A percentile compares a stretch with the other conserved stretches of the same genome.
phyloP scores from a whole-genome alignment of 805 yeast genomes.

The Cyberlindnera mycetangii region DNA sequence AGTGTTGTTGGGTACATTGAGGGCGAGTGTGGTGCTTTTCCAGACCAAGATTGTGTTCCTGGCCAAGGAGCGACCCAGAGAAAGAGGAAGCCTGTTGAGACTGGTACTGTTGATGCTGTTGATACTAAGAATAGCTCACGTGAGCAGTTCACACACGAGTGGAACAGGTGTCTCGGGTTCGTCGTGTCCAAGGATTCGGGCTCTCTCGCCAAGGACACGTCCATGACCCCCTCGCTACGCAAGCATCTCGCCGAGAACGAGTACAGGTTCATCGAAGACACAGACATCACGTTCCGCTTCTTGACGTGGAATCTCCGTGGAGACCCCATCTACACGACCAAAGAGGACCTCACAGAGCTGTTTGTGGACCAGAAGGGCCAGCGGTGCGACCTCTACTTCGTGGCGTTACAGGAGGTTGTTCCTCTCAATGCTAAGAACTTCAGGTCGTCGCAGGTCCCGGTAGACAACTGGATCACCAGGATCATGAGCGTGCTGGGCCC shows the following conservation, averaged over 20 bases:
- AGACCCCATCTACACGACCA: conserved; percentile 22
- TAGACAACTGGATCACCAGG: conserved; percentile 33
- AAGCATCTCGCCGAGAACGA: conserved; percentile 18
- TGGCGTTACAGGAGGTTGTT: conserved; percentile 50
- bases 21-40: neutral
- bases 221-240: conserved; percentile 12
- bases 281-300: conserved; percentile 26
- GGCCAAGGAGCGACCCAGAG: too few relatives aligned
- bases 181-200: conserved; percentile 7
- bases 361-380: neutral
- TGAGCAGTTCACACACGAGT: conserved; percentile 9
- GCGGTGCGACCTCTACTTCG: conserved; percentile 35
- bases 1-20: conserved; percentile 5
- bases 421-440: conserved; percentile 41
- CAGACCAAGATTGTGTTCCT: too few relatives aligned
- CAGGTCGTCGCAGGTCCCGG: conserved; percentile 33
- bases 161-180: conserved; percentile 12
- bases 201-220: neutral
- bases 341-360: conserved; percentile 20
- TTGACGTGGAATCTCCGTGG: conserved; percentile 42
- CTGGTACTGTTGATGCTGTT: too few relatives aligned
- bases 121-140: too few relatives aligned
- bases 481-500: conserved; percentile 22
- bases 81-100: neutral
- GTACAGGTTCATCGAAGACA: conserved; percentile 19